Evolutionary conservation across 768 basidiomycete genomes (phyloP), one percentile per base, ranked within the genome.

Genomic region (Termitomyces eurrhizus): DNA sequence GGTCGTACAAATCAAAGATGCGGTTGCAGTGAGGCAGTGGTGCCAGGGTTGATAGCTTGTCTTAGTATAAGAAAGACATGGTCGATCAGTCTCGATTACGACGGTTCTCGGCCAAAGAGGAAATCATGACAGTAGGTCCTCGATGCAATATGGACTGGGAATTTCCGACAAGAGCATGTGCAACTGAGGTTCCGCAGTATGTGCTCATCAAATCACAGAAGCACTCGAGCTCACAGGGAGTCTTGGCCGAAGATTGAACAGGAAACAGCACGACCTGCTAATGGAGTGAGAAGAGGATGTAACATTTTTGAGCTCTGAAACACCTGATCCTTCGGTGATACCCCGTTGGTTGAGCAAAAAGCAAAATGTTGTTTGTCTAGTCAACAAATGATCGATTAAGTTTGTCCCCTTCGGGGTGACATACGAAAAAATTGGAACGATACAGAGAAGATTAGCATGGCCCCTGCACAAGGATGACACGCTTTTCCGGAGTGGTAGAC

Each of bases 391-490:
- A 5, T 18, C n/a, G 5, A 0, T 2, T 0, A 4, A 1, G 21
- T 21, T 3, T 84, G 86, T 87, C 86, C 88, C 87, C 87, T 89
- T 89, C 86, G 87, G 87, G 87, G 90, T 88, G 88, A 87, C 90
- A 90, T 89, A 92, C 86, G 88, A 89, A 90, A 94, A 93, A 92
- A 90, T 94, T 93, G 93, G 91, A 95, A 94, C 92, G 90, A 95
- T 95, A 95, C 93, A 94, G 93, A 96, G 94, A 95, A 95, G 94
- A 95, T 96, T 95, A 95, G 94, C 94, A 96, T 96, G 92, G 95
- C 93, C 94, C 95, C 94, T 96, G 94, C 95, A 96, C 93, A 97
- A 96, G 95, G 94, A 96, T 95, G 94, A 95, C 94, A 95, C 92
- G 90, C 90, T 92, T 90, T 89, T 83, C 87, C 88, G 87, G 89